A percentile compares a stretch with the other conserved stretches of the same genome.
Evolutionary conservation across 1,284 basidiomycete genomes (phyloP).

Genomic region (Trichosporon coremiiforme): DNA sequence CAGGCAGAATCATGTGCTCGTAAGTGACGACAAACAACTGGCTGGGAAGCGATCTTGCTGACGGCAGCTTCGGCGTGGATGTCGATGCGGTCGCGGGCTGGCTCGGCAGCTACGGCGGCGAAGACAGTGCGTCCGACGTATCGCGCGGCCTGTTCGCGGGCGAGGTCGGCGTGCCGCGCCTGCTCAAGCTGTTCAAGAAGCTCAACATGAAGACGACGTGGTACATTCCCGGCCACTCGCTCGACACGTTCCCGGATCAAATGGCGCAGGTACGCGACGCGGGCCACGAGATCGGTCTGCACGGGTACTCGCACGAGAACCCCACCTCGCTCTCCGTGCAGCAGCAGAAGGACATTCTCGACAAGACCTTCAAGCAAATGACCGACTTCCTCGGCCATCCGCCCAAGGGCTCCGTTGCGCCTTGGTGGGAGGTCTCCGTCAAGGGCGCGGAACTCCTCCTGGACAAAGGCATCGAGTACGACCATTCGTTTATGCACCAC

Average conservation of each 20-base stretch:
- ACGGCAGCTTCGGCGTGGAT: constrained; percentile 61
- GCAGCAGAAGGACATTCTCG: constrained; percentile 72
- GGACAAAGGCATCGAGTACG: constrained; percentile 72
- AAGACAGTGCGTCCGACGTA: constrained; percentile 56
- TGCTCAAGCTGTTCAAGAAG: constrained; percentile 72
- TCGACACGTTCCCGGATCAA: constrained; percentile 58
- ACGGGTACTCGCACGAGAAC: constrained; percentile 77
- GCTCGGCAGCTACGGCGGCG: constrained; percentile 57
- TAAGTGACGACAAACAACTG: constrained; percentile 1
- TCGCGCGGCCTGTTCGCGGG: constrained; percentile 61
- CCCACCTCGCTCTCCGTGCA: constrained; percentile 65
- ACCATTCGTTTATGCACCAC: constrained; percentile 62
- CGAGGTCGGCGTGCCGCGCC: constrained; percentile 68
- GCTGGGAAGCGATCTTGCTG: not conserved
- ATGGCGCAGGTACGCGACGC: constrained; percentile 56
- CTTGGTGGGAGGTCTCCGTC: constrained; percentile 77
- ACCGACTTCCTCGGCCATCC: constrained; percentile 69
- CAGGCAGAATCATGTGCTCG: constrained; percentile 27
- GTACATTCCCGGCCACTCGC: constrained; percentile 65
- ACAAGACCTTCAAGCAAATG: constrained; percentile 67
- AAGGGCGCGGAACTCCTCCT: constrained; percentile 70
- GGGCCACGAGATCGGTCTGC: constrained; percentile 63
- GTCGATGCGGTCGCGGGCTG: constrained; percentile 69
- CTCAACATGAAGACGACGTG: constrained; percentile 68
- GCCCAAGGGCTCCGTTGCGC: constrained; percentile 69